phyloP scores from a whole-genome alignment of 768 basidiomycete genomes.

The Calocera cornea region DNA sequence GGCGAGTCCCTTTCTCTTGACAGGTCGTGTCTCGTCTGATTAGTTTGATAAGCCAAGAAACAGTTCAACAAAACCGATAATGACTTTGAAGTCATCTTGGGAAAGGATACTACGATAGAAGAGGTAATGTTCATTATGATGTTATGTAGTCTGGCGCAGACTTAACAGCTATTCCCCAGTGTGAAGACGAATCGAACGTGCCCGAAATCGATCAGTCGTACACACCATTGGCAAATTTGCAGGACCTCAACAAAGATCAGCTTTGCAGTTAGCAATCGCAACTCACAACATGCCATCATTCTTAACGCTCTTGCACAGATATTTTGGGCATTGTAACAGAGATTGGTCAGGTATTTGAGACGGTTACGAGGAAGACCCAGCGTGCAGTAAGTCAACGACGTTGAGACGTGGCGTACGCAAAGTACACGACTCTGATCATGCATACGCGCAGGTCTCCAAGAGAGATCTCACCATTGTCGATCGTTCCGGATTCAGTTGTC shows the following conservation, averaged over 20 bases:
- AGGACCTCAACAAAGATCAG: background rate
- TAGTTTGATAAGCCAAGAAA: slow-evolving; percentile 24
- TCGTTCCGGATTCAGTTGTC: slow-evolving; percentile 24
- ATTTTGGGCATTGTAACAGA: slow-evolving; percentile 31
- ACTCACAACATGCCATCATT: background rate
- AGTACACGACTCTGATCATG: slow-evolving; percentile 15
- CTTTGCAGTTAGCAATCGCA: background rate
- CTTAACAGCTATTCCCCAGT: background rate
- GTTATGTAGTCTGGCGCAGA: background rate
- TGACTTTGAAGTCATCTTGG: slow-evolving; percentile 34
- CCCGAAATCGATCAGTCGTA: background rate
- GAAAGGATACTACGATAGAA: slow-evolving; percentile 28
- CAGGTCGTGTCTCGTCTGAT: no score
- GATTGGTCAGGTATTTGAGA: slow-evolving; percentile 25
- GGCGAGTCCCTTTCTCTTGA: slow-evolving; percentile 9
- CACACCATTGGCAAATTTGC: background rate
- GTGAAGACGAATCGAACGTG: background rate
- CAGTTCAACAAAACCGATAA: slow-evolving; percentile 32
- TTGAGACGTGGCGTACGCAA: slow-evolving; percentile 42
- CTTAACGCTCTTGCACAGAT: slow-evolving; percentile 14
- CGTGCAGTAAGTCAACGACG: slow-evolving; percentile 38
- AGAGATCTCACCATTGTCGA: slow-evolving; percentile 31
- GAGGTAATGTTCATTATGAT: slow-evolving; percentile 38
- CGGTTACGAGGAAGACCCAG: slow-evolving; percentile 34
- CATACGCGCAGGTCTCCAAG: slow-evolving; percentile 34